Percentiles rank a stretch among this genome's conserved stretches.
Conservation (phyloP, 768 basidiomycete genomes). For the Kwoniella heveanensis region DNA sequence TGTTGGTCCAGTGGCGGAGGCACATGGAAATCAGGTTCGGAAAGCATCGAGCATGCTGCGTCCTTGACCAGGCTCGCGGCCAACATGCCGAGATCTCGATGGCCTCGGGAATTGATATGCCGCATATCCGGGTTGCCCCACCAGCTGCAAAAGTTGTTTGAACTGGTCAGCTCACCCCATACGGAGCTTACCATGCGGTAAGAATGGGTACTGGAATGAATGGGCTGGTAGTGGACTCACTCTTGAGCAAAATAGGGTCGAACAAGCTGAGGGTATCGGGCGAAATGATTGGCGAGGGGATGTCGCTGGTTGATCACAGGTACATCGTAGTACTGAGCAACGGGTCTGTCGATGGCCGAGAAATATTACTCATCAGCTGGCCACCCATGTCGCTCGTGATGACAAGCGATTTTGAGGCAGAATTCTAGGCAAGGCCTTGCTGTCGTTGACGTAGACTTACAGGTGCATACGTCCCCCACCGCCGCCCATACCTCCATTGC, state of each 20-base stretch:
- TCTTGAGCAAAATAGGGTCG: slow-evolving; percentile 52
- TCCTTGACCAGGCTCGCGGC: slow-evolving; percentile 47
- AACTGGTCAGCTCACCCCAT: too few relatives aligned
- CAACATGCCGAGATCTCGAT: slow-evolving; percentile 51
- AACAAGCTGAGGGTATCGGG: slow-evolving; percentile 48
- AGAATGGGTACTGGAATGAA: too few relatives aligned
- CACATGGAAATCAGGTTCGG: slow-evolving; percentile 32
- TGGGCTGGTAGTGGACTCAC: too few relatives aligned
- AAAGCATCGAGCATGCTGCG: slow-evolving; percentile 42
- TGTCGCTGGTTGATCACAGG: slow-evolving; percentile 53
- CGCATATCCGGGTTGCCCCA: slow-evolving; percentile 54
- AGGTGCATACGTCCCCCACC: slow-evolving; percentile 53
- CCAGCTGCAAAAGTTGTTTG: slow-evolving; percentile 26
- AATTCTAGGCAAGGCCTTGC: too few relatives aligned
- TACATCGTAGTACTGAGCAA: slow-evolving; percentile 55
- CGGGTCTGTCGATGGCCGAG: slow-evolving; percentile 32
- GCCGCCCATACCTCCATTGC: slow-evolving; percentile 49
- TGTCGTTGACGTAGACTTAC: slow-evolving; percentile 17
- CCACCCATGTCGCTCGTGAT: too few relatives aligned
- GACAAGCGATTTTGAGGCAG: too few relatives aligned
- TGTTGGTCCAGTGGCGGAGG: slow-evolving; percentile 3
- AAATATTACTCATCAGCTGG: background rate
- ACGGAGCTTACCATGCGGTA: too few relatives aligned
- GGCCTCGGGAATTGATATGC: slow-evolving; percentile 50
- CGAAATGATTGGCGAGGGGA: slow-evolving; percentile 51